Percentiles rank a stretch among this genome's conserved stretches.
phyloP scores from a whole-genome alignment of 2,329 filamentous ascomycete species.

The Didymella segeticola region DNA sequence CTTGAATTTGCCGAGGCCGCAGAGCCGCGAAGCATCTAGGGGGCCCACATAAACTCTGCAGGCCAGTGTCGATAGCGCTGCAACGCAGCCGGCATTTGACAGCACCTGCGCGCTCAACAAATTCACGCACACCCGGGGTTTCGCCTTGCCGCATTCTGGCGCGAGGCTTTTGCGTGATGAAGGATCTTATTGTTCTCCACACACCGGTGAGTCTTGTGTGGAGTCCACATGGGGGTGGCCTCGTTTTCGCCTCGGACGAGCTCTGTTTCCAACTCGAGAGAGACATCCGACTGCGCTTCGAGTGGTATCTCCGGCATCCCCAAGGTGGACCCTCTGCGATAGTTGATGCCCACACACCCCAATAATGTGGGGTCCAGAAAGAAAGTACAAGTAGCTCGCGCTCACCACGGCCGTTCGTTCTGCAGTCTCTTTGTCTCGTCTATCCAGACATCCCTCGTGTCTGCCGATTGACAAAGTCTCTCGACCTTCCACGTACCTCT shows the following conservation, averaged over 20 bases:
- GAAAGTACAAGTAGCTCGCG: conserved; percentile 28
- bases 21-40: conserved; percentile 17
- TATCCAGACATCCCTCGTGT: conserved; percentile 7
- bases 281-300: conserved; percentile 7
- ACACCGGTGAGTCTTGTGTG: conserved; percentile 20
- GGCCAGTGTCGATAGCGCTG: conserved; percentile 19
- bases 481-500: conserved; percentile 1
- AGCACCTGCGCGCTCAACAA: conserved; percentile 22
- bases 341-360: conserved; percentile 21
- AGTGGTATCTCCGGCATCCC: conserved; percentile 6
- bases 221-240: conserved; percentile 11
- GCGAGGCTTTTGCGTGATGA: conserved; percentile 6
- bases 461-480: conserved; percentile 15
- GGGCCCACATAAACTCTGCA: not conserved
- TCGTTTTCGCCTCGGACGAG: conserved; percentile 7
- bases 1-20: conserved; percentile 21
- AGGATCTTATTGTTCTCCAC: conserved; percentile 18
- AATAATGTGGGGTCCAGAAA: conserved; percentile 30
- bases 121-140: conserved; percentile 21
- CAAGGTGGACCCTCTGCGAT: conserved; percentile 13
- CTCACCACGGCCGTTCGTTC: conserved; percentile 3
- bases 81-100: conserved; percentile 16
- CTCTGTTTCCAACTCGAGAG: conserved; percentile 3
- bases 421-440: conserved; percentile 16
- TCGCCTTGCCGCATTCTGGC: conserved; percentile 5